Conservation (phyloP, 148 eudicot species). For the Camellia lanceoleosa region DNA sequence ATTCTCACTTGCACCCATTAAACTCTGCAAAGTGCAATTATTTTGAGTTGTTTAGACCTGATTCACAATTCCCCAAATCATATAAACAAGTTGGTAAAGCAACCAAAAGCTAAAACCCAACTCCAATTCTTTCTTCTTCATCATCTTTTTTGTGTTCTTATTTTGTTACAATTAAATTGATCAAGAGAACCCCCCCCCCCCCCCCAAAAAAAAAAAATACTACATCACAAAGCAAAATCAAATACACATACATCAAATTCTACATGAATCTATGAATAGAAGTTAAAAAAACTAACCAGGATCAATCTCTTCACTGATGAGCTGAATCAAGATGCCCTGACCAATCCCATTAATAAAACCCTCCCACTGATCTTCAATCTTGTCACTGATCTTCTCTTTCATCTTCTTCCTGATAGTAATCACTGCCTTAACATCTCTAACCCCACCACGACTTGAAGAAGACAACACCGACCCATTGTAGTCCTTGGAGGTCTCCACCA, state of each 20-base stretch:
- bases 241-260: background rate
- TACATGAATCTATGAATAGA: background rate
- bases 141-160: background rate
- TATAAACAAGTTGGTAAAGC: background rate
- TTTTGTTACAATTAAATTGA: background rate
- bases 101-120: background rate
- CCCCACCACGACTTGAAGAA: conserved; percentile 19
- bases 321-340: conserved; percentile 64
- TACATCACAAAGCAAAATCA: background rate
- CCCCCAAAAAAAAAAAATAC: too few relatives aligned
- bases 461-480: conserved; percentile 21
- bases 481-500: conserved; percentile 12
- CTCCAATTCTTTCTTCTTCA: background rate
- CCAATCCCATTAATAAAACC: conserved; percentile 60
- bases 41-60: too few relatives aligned
- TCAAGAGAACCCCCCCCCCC: too few relatives aligned
- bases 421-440: conserved; percentile 55
- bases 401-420: conserved; percentile 70
- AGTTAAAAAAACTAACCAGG: conserved; percentile 46
- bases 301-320: conserved; percentile 69
- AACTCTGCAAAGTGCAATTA: too few relatives aligned
- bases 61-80: too few relatives aligned
- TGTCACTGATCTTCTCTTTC: conserved; percentile 59
- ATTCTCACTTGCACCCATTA: too few relatives aligned
- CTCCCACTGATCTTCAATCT: conserved; percentile 67